Base-by-base conservation (phyloP, 1,284 basidiomycete species). In the Ceratobasidium sp. region DNA sequence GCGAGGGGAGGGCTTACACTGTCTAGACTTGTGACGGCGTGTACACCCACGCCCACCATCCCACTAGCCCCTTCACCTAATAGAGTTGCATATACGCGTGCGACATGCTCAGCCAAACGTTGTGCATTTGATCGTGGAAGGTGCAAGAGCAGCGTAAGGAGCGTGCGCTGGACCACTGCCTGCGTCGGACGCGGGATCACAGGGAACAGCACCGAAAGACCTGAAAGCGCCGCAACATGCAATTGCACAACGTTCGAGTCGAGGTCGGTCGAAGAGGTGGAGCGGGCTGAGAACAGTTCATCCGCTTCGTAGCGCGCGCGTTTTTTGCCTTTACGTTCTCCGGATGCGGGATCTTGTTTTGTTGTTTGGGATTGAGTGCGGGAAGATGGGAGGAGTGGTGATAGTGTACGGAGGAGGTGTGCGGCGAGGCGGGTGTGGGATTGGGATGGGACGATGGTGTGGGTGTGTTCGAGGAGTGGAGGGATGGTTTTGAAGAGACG, bases 251-350 rank as follows among this genome's bases (percentile, higher is more conserved):
- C 22, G 36, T 19, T 69, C 8, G 50, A 36, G 27, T 15, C 93
- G 83, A 1, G 87, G 87, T 60, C 92, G 87, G 53, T 94, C 84
- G 91, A 17, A 93, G 85, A 11, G 93, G 89, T 47, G 93, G 91
- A 75, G 95, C 91, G 17, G 95, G 81, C 19, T 93, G 83, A 15
- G 91, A 97, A 90, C 9, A 93, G 83, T 78, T 93, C 92, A 77
- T 95, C 94, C 31, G 91, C 93, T 80, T 93, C 93, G 66, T 90
- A 93, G 6, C 88, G 91, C 44, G 88, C 87, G 51, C 92, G 86
- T 81, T 94, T 96, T 83, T 92, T 96, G 62, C 89, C 88, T 78
- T 90, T 90, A 79, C 86, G 64, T 50, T 60, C 71, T 72, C 53
- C 50, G 63, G 22, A 67, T 27, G 22, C 75, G 17, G 71, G 63